Conservation (phyloP, 805 yeast genomes). For the Blastobotrys muscicola region DNA sequence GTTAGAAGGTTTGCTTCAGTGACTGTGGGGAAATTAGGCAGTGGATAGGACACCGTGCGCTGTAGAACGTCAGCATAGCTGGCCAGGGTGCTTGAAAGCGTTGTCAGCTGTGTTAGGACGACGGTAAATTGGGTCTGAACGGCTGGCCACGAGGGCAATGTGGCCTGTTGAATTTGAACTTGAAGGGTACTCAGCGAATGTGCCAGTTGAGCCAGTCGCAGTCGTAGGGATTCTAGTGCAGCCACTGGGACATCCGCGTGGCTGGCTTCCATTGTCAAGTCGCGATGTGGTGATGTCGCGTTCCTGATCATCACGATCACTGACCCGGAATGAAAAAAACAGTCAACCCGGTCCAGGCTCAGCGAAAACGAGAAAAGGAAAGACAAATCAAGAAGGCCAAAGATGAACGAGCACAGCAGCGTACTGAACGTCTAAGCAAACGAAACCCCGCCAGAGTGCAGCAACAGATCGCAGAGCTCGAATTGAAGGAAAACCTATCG, state of each 20-base stretch:
- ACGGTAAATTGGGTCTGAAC: conserved; percentile 80
- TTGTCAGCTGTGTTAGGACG: conserved; percentile 68
- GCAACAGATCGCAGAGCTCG: conserved; percentile 19
- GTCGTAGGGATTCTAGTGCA: conserved; percentile 52
- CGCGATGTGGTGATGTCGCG: no score
- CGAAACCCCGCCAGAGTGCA: conserved; percentile 13
- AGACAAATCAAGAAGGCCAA: conserved; percentile 21
- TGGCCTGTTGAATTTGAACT: conserved; percentile 40
- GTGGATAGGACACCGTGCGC: conserved; percentile 71
- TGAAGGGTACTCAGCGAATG: conserved; percentile 51
- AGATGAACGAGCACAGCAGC: conserved; percentile 17
- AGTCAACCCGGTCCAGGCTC: conserved; percentile 8
- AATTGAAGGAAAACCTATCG: conserved; percentile 16
- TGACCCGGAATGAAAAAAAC: conserved; percentile 9
- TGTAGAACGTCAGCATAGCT: conserved; percentile 49
- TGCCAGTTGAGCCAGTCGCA: conserved; percentile 52
- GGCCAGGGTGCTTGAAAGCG: conserved; percentile 63
- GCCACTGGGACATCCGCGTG: conserved; percentile 47
- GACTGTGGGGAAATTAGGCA: conserved; percentile 74
- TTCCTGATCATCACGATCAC: no score
- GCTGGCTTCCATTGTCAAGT: conserved; percentile 18
- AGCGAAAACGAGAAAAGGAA: conserved; percentile 21
- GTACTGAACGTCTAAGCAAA: conserved; percentile 17
- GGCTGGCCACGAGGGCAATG: conserved; percentile 48
- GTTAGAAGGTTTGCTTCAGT: conserved; percentile 76